Base-by-base conservation (phyloP, 1,284 basidiomycete genomes). In the Pisolithus thermaeus region DNA sequence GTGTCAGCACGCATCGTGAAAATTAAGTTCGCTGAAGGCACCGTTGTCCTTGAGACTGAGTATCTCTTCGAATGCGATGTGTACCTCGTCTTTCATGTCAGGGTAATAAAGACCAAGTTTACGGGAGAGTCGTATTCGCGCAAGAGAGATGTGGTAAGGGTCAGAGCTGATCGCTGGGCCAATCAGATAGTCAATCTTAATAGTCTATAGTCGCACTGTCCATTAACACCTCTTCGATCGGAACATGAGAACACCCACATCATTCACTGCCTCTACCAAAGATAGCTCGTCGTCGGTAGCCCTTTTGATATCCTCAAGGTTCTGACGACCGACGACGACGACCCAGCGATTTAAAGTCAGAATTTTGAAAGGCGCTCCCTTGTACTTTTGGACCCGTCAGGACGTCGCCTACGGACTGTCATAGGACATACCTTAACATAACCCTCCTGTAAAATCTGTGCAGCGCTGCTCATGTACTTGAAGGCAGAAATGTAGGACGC, bases 1-100 rank as follows among this genome's bases (percentile, higher is more conserved):
- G 16, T 3, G 6, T 20, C 9, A 4, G 16, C 5, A 20, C 36
- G 1, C 7, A 5, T 1, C 8, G 37, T 22, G 41, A 42, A 12
- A 16, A 14, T 8, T 8, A 12, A 18, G 11, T 18, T 14, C n/a
- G 8, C 4, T 6, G 42, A 20, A 35, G 3, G 5, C 11, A 64
- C 65, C 63, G 9, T 57, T 39, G 20, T 27, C 53, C 30, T 49
- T 47, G 30, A 59, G 54, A 28, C 54, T 40, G 1, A 64, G 41
- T 28, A 53, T 22, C 2, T 71, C 67, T 4, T 64, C 56, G 49
- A 72, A 68, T 0, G 70, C 60, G 0, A 40, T 39, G 1, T 44
- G 16, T 4, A 73, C 52, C 50, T 75, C 73, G 6, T 72, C 61
- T 28, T 56, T 54, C 4, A 73, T 54, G 4, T 23, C 18, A 25